These are phyloP conservation scores for Musa beccarii DNA, from an alignment of 176 grass and related monocot species.

Conservation along the genomic window DNA sequence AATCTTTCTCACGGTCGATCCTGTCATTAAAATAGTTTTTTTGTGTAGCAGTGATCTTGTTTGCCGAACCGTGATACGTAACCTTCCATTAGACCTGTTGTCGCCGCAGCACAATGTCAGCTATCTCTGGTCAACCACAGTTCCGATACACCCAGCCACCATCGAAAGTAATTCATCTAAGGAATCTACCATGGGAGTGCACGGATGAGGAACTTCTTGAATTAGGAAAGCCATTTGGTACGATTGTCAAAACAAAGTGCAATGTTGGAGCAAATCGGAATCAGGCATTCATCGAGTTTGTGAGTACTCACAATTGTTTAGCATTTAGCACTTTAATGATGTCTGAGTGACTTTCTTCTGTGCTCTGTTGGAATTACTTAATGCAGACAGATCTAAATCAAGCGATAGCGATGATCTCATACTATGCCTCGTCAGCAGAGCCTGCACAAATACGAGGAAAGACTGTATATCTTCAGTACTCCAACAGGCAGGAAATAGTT, in stretches of 20 bases:
- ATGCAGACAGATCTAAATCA: constrained; percentile 72
- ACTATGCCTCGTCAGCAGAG: constrained; percentile 84
- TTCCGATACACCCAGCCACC: constrained; percentile 88
- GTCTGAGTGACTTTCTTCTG: too few species aligned
- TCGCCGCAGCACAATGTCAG: constrained; percentile 36
- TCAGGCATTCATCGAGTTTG: constrained; percentile 95
- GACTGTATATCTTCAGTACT: constrained; percentile 95
- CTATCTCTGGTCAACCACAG: constrained; percentile 50
- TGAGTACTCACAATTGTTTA: constrained; percentile 21
- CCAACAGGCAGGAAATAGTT: constrained; percentile 93
- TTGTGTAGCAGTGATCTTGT: too few species aligned
- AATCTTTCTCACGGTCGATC: too few species aligned
- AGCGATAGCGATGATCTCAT: constrained; percentile 96
- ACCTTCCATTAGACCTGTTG: too few species aligned
- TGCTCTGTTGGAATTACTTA: too few species aligned
- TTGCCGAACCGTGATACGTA: too few species aligned
- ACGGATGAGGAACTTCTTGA: constrained; percentile 83
- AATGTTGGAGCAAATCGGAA: constrained; percentile 87
- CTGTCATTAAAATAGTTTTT: too few species aligned
- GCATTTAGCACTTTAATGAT: too few species aligned
- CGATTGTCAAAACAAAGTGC: constrained; percentile 78
- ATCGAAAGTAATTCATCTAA: constrained; percentile 88
- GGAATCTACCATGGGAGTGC: constrained; percentile 92
- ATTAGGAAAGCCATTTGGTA: constrained; percentile 84
- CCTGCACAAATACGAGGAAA: constrained; percentile 93